Evolutionary conservation across 441 rosid species (phyloP).

Genomic region (Gossypium gossypioides): DNA sequence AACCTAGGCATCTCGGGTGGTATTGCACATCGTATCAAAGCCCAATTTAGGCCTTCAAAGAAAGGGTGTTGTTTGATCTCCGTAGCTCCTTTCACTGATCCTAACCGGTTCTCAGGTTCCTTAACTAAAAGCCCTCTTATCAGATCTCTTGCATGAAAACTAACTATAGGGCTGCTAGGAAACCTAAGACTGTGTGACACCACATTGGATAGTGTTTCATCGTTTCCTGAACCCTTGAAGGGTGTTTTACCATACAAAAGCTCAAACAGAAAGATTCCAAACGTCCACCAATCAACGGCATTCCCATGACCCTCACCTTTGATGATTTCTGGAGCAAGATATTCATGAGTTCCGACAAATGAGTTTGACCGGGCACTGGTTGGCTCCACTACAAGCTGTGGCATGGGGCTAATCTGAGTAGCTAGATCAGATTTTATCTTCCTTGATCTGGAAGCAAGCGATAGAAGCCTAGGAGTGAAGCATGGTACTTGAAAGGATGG

Average conservation of each 20-base stretch:
- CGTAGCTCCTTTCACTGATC: constrained; percentile 57
- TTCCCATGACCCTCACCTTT: constrained; percentile 65
- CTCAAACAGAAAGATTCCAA: constrained; percentile 61
- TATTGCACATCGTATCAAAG: constrained; percentile 47
- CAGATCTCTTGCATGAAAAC: constrained; percentile 55
- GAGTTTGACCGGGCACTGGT: constrained; percentile 67
- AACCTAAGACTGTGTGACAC: constrained; percentile 51
- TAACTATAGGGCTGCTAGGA: constrained; percentile 42
- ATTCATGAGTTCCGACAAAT: constrained; percentile 68
- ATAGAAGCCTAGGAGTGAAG: constrained; percentile 57
- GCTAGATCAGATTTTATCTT: constrained; percentile 45
- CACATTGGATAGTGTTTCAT: constrained; percentile 52
- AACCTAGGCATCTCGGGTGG: constrained; percentile 54
- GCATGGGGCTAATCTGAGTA: constrained; percentile 47
- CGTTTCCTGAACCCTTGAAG: constrained; percentile 55
- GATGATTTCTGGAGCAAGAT: constrained; percentile 70
- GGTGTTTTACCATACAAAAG: constrained; percentile 60
- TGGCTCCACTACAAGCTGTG: constrained; percentile 72
- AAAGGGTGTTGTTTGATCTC: constrained; percentile 63
- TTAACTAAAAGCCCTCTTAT: constrained; percentile 50
- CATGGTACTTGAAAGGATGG: constrained; percentile 68
- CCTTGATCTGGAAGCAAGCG: constrained; percentile 43
- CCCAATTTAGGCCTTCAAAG: constrained; percentile 70
- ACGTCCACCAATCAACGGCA: constrained; percentile 78
- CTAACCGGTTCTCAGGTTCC: constrained; percentile 51